phyloP scores from a whole-genome alignment of 805 yeast species.

The Hanseniaspora occidentalis region DNA sequence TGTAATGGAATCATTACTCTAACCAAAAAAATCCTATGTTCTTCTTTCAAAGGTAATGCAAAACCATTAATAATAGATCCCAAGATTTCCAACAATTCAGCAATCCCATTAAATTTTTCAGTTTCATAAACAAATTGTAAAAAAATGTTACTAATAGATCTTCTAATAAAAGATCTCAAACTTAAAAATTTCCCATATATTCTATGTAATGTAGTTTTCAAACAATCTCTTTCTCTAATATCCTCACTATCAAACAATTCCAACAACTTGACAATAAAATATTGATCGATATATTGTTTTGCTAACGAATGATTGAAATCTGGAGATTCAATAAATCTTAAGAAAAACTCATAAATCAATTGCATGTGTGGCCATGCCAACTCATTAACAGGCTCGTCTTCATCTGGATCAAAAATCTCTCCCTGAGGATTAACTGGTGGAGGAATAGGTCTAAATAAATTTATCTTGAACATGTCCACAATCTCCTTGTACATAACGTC shows the following conservation, averaged over 20 bases:
- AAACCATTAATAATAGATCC: slow-evolving; percentile 97
- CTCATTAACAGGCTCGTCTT: slow-evolving; percentile 94
- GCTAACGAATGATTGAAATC: slow-evolving; percentile 91
- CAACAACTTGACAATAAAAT: slow-evolving; percentile 65
- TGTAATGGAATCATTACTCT: slow-evolving; percentile 86
- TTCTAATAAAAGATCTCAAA: slow-evolving; percentile 79
- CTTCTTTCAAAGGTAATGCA: slow-evolving; percentile 94
- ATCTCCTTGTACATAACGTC: slow-evolving; percentile 86
- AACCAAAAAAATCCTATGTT: slow-evolving; percentile 81
- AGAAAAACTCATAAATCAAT: slow-evolving; percentile 84
- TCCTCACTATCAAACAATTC: slow-evolving; percentile 94
- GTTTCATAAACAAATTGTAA: slow-evolving; percentile 91
- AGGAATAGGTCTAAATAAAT: slow-evolving; percentile 90
- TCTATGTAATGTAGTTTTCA: slow-evolving; percentile 90
- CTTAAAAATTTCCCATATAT: slow-evolving; percentile 91
- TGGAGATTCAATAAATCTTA: slow-evolving; percentile 85
- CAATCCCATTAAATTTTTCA: slow-evolving; percentile 89
- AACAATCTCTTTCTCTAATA: slow-evolving; percentile 88
- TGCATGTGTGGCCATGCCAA: slow-evolving; percentile 99
- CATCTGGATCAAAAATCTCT: slow-evolving; percentile 94
- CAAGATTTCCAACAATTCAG: slow-evolving; percentile 84
- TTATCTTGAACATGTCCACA: slow-evolving; percentile 77
- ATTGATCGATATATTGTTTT: slow-evolving; percentile 86
- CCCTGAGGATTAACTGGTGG: slow-evolving; percentile 98
- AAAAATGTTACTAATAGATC: slow-evolving; percentile 84